Base-by-base conservation (phyloP, 768 basidiomycete genomes). In the Tricholoma furcatifolium region DNA sequence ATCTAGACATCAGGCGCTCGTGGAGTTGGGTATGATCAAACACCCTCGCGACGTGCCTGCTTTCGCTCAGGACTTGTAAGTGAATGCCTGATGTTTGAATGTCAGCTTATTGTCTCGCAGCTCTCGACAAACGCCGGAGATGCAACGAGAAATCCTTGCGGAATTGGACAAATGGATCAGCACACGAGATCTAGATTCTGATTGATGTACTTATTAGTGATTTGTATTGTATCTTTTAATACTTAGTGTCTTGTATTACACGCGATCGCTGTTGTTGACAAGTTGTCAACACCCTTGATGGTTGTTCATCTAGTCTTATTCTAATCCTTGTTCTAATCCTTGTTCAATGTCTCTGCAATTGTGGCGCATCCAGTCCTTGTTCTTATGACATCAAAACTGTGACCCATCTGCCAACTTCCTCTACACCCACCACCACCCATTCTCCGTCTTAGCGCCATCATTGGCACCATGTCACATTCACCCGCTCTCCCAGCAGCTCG, bases 31-130 rank as follows among this genome's bases (percentile, higher is more conserved):
- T 9, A 75, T 83, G 65, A 80, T 91, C 60, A 74, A 72, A 44
- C 67, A 68, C 31, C 74, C 79, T 6, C 69, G 68, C 10, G 79
- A 87, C 39, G 66, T 87, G 3, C 68, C 80, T 2, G 57, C 60
- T 3, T 90, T 89, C 62, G 88, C 87, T 6, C 74, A 76, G 50
- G 72, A 79, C 30, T 89, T 90, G 87, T 88, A 57, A 68, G 85
- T 76, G 17, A 9, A 48, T 11, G 2, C 41, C 30, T 11, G 20
- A n/a, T 5, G 18, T 38, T 52, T 1, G 46, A 8, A 17, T 51
- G 15, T 39, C 17, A 62, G 53, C 32, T 43, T 10, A 48, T 18
- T 24, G 8, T 30, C 41, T 24, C 17, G 11, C 50, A 80, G 77
- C 50, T 72, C 68, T 4, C 70, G 69, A 17, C 75, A 74, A 57